These are phyloP conservation scores for Aureobasidium sp. DNA, from an alignment of 2,329 filamentous ascomycete species.

Conservation along the genomic window DNA sequence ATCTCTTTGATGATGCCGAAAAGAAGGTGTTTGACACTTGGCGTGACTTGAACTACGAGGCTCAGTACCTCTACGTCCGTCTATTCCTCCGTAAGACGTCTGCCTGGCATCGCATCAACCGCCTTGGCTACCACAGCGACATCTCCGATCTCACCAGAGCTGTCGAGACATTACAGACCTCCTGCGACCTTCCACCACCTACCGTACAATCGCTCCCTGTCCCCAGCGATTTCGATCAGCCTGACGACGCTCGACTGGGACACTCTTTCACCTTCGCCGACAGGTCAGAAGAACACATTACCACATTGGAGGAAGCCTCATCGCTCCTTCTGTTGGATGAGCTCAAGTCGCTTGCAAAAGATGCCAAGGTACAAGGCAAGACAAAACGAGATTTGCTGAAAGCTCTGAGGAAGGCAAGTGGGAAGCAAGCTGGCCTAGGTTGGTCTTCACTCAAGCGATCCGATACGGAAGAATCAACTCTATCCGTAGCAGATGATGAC, in stretches of 20 bases:
- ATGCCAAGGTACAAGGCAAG: conserved; percentile 78
- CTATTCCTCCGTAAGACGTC: conserved; percentile 88
- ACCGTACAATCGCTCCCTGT: conserved; percentile 32
- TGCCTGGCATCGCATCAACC: conserved; percentile 77
- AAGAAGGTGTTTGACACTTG: conserved; percentile 69
- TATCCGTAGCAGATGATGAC: conserved; percentile 36
- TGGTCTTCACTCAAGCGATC: conserved; percentile 61
- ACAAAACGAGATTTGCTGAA: conserved; percentile 75
- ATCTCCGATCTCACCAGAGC: conserved; percentile 66
- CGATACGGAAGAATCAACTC: conserved; percentile 50
- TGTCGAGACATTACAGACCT: conserved; percentile 56
- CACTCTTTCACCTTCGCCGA: conserved; percentile 72
- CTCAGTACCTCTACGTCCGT: conserved; percentile 90
- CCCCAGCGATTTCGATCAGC: conserved; percentile 44
- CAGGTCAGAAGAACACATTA: conserved; percentile 64
- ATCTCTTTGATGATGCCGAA: conserved; percentile 79
- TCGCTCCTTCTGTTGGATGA: conserved; percentile 80
- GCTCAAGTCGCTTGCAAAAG: conserved; percentile 74
- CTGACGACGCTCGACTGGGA: conserved; percentile 44
- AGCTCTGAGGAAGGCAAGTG: conserved; percentile 66
- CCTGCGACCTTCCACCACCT: conserved; percentile 48
- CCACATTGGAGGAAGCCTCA: conserved; percentile 73
- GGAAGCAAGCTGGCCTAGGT: conserved; percentile 67
- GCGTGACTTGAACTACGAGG: conserved; percentile 68
- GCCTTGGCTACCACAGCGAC: conserved; percentile 74